Conservation (phyloP, 805 yeast species). For the Blastobotrys americana region DNA sequence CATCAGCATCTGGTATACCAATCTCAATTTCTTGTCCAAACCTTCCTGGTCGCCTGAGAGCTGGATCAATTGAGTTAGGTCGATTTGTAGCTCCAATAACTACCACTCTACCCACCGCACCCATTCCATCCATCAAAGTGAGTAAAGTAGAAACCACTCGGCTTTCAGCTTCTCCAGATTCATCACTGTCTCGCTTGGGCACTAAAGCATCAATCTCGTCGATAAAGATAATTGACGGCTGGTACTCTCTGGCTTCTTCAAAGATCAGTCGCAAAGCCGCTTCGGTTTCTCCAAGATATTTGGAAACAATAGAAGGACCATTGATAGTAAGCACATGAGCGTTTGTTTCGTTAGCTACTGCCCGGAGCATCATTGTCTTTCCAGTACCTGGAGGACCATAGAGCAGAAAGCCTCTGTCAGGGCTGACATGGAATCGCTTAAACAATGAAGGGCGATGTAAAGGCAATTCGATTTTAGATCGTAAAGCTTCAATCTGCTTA, state of each 20-base stretch:
- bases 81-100: slow-evolving; percentile 95
- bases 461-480: slow-evolving; percentile 71
- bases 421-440: slow-evolving; percentile 76
- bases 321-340: slow-evolving; percentile 82
- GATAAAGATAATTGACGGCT: slow-evolving; percentile 80
- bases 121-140: slow-evolving; percentile 98
- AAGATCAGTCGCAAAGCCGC: slow-evolving; percentile 73
- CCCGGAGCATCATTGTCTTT: slow-evolving; percentile 77
- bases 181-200: slow-evolving; percentile 78
- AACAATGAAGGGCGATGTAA: slow-evolving; percentile 70
- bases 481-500: slow-evolving; percentile 52
- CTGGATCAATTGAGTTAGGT: slow-evolving; percentile 80
- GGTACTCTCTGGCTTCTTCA: slow-evolving; percentile 74
- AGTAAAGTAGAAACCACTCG: slow-evolving; percentile 84
- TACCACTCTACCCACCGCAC: slow-evolving; percentile 90
- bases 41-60: slow-evolving; percentile 79
- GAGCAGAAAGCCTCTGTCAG: slow-evolving; percentile 86
- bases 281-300: slow-evolving; percentile 93
- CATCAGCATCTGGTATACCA: slow-evolving; percentile 83
- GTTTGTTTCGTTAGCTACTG: slow-evolving; percentile 66
- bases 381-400: slow-evolving; percentile 99
- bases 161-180: slow-evolving; percentile 82
- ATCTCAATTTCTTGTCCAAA: slow-evolving; percentile 86
- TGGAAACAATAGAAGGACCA: slow-evolving; percentile 88
- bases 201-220: slow-evolving; percentile 93